Conservation (phyloP, 805 yeast species). For the Candida argentea region DNA sequence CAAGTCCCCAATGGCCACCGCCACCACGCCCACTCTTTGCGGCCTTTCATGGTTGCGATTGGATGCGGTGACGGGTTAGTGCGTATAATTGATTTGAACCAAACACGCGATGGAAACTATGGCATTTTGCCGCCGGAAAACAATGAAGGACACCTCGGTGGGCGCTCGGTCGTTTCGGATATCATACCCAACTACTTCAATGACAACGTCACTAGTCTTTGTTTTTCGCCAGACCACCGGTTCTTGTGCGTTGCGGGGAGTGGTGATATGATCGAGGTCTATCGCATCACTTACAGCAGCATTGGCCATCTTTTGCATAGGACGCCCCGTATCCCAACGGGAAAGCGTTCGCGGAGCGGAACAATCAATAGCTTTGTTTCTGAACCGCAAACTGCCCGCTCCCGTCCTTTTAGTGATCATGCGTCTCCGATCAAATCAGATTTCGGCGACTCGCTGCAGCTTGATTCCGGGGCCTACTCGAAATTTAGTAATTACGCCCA, state of each 20-base stretch:
- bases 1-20: background rate
- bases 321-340: slow-evolving; percentile 6
- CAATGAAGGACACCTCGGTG: slow-evolving; percentile 4
- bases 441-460: slow-evolving; percentile 12
- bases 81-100: slow-evolving; percentile 42
- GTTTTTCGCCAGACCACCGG: slow-evolving; percentile 38
- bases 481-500: background rate
- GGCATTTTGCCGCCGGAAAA: slow-evolving; percentile 10
- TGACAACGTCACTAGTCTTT: slow-evolving; percentile 48
- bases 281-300: slow-evolving; percentile 31
- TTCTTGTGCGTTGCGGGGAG: slow-evolving; percentile 41
- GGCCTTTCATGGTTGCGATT: slow-evolving; percentile 38
- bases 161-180: slow-evolving; percentile 31
- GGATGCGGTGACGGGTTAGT: slow-evolving; percentile 59
- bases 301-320: slow-evolving; percentile 22
- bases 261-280: slow-evolving; percentile 40
- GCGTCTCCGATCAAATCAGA: slow-evolving; percentile 14
- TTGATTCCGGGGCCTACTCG: slow-evolving; percentile 4
- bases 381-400: slow-evolving; percentile 5
- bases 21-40: slow-evolving; percentile 7
- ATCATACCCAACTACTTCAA: slow-evolving; percentile 51
- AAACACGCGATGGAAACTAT: slow-evolving; percentile 18
- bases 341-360: slow-evolving; percentile 30
- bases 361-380: slow-evolving; percentile 22
- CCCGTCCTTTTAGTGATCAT: slow-evolving; percentile 7